phyloP scores from a whole-genome alignment of 441 rosid species.

The Erysimum pusillum region DNA sequence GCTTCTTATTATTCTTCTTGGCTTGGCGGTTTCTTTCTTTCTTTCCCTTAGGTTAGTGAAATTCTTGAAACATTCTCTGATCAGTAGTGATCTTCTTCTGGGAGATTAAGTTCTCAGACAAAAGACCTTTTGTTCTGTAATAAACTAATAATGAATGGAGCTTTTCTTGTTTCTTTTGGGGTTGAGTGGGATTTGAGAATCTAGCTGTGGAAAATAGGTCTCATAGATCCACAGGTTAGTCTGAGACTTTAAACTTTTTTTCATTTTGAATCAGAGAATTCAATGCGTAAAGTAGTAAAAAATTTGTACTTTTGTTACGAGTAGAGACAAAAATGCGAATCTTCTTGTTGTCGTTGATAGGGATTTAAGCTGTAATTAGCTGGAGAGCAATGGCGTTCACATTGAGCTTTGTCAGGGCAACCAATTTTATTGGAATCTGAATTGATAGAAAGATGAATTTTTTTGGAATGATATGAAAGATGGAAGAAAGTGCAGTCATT shows the following conservation, averaged over 20 bases:
- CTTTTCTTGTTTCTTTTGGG: neutral
- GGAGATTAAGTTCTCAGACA: slow-evolving; percentile 2
- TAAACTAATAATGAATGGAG: slow-evolving; percentile 18
- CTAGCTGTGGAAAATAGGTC: slow-evolving; percentile 39
- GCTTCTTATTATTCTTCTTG: slow-evolving; percentile 27
- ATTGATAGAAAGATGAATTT: slow-evolving; percentile 37
- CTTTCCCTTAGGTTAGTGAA: slow-evolving; percentile 16
- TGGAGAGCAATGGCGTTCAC: slow-evolving; percentile 48
- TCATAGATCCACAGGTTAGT: slow-evolving; percentile 20
- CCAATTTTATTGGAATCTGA: slow-evolving; percentile 43
- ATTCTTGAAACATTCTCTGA: slow-evolving; percentile 24
- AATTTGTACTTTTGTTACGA: slow-evolving; percentile 20
- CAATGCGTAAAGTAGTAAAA: slow-evolving; percentile 9
- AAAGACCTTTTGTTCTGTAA: slow-evolving; percentile 10
- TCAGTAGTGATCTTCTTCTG: neutral
- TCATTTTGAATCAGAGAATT: slow-evolving; percentile 21
- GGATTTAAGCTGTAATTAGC: slow-evolving; percentile 54
- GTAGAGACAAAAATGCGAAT: slow-evolving; percentile 1
- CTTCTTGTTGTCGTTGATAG: slow-evolving; percentile 29
- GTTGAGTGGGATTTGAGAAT: slow-evolving; percentile 41
- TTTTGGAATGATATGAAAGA: slow-evolving; percentile 46
- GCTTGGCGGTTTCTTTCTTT: slow-evolving; percentile 34
- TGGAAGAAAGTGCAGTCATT: slow-evolving; percentile 54
- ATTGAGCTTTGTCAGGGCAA: slow-evolving; percentile 33
- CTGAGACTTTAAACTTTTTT: slow-evolving; percentile 10